Base-by-base conservation (phyloP, 208 protist genomes). In the Naegleria fowleri region DNA sequence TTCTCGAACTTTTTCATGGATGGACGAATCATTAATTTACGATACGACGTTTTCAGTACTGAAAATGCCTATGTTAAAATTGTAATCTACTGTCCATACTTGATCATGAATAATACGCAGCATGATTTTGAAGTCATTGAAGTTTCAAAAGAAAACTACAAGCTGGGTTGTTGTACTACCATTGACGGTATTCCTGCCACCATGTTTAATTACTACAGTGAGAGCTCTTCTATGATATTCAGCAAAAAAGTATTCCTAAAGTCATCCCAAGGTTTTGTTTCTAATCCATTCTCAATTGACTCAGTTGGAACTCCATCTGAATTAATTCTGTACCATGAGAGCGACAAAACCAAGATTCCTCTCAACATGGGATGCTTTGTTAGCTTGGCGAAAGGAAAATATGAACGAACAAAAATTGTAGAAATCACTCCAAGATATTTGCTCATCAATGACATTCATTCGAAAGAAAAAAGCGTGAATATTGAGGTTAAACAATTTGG, bases 401-500 rank as follows among this genome's bases (percentile, higher is more conserved):
- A 67, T n/a, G 41, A 89, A 40, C 59, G 86, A 89, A 89, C 86
- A 11, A 89, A 89, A 67, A 67, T 89, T 4, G 48, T 89, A 11
- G 39, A 9, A 11, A 43, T 89, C 11, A 67, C 48, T 40, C 41
- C 86, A 75, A 89, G 29, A 41, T 67, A 41, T 40, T 16, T 38
- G 39, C 29, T 67, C 25, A 25, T 89, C 4, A 89, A 89, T 29
- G 16, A 9, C 7, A 7, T 79, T 11, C 6, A 79, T 36, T 36
- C 67, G n/a, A 36, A 79, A 36, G 67, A 79, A 0, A 67, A 67
- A 67, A 13, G 25, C 7, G 19, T 36, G 29, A n/a, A 79, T 36
- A 79, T 79, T 79, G 67, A 79, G n/a, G 67, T 33, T 36, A 79
- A 79, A 79, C 67, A 79, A 79, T 79, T 79, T 79, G 67, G 67